phyloP scores from a whole-genome alignment of 768 basidiomycete genomes.

The Lentinula sp. region DNA sequence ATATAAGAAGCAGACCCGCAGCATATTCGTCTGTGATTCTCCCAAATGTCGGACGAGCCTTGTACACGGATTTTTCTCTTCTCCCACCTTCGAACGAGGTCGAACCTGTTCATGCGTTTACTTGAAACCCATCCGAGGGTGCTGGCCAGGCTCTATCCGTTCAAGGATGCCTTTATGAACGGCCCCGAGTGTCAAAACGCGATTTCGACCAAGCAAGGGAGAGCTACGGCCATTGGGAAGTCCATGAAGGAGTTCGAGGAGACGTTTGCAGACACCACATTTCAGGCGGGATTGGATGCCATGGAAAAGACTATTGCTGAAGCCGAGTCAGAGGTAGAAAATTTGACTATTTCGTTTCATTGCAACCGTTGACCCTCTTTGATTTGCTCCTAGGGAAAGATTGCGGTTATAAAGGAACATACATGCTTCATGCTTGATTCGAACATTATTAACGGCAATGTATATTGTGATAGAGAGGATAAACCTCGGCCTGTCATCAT shows the following conservation, averaged over 20 bases:
- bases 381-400: background rate
- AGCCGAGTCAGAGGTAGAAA: background rate
- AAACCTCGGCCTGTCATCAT: background rate
- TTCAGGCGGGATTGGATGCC: background rate
- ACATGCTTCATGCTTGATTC: background rate
- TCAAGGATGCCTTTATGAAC: background rate
- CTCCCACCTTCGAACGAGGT: constrained; percentile 2
- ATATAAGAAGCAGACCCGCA: background rate
- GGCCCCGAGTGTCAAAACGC: constrained; percentile 1
- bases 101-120: constrained; percentile 1
- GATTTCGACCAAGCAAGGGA: background rate
- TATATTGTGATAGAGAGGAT: background rate
- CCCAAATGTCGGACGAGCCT: background rate
- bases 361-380: background rate
- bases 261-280: background rate
- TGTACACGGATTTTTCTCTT: background rate
- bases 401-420: constrained; percentile 3
- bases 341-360: background rate
- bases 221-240: background rate
- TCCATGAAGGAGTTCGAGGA: background rate
- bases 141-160: background rate
- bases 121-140: background rate
- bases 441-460: background rate
- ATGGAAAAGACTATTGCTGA: background rate
- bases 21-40: background rate